Conservation (phyloP, 2,329 filamentous ascomycete species). For the Beauveria varroae region DNA sequence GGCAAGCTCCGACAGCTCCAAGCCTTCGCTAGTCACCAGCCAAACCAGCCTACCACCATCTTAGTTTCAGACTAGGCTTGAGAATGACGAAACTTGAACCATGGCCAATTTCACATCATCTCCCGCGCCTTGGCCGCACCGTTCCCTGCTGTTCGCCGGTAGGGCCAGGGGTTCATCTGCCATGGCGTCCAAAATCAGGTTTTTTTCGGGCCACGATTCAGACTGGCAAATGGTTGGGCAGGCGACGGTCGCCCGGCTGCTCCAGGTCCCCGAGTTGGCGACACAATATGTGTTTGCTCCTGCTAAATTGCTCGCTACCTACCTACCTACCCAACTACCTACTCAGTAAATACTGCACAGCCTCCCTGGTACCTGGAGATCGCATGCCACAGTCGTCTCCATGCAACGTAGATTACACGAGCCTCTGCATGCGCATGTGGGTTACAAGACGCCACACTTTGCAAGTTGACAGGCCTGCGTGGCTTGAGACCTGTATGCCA, state of each 20-base stretch:
- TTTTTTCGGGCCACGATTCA: not conserved
- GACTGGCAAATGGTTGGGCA: not conserved
- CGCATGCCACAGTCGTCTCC: not conserved
- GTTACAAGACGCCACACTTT: not conserved
- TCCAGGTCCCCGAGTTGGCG: not conserved
- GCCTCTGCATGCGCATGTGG: not conserved
- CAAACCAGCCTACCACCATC: no score
- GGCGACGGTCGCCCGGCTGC: not conserved
- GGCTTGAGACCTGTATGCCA: not conserved
- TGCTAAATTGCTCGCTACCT: not conserved
- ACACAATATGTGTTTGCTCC: not conserved
- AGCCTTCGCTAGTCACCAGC: not conserved
- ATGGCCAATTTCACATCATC: slow-evolving; percentile 10
- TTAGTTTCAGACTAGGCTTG: slow-evolving; percentile 12
- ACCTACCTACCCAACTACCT: no score
- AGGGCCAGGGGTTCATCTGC: slow-evolving; percentile 3
- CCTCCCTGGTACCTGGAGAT: slow-evolving; percentile 1
- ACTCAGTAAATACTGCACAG: not conserved
- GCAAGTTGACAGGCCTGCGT: not conserved
- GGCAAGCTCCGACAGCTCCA: slow-evolving; percentile 6
- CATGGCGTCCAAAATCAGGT: not conserved
- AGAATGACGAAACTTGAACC: slow-evolving; percentile 13
- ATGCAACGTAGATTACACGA: not conserved
- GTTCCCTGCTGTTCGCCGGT: not conserved
- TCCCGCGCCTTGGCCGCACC: slow-evolving; percentile 4